phyloP scores from a whole-genome alignment of 257 asterid genomes.

The Penstemon barbatus region DNA sequence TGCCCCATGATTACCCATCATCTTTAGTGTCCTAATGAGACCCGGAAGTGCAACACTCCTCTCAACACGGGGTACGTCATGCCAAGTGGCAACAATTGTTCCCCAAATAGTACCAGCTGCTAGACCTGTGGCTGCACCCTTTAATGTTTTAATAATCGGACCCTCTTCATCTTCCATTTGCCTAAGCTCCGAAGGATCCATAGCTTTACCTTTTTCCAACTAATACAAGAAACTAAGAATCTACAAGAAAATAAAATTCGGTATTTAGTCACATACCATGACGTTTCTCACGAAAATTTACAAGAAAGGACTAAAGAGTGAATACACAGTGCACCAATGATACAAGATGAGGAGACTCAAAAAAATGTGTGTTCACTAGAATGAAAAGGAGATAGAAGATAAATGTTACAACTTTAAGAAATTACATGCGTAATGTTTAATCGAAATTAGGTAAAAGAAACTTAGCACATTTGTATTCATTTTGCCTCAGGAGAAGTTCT shows the following conservation, averaged over 20 bases:
- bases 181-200: conserved; percentile 78
- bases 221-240: conserved; percentile 11
- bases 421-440: no score
- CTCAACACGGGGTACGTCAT: conserved; percentile 97
- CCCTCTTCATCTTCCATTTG: conserved; percentile 76
- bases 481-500: no score
- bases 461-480: no score
- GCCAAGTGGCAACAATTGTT: conserved; percentile 89
- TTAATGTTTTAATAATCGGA: conserved; percentile 59
- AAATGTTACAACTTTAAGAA: not conserved
- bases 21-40: conserved; percentile 77
- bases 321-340: not conserved
- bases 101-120: conserved; percentile 94
- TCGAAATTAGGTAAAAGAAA: no score
- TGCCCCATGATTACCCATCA: conserved; percentile 89
- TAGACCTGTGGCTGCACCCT: conserved; percentile 79
- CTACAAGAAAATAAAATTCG: conserved; percentile 5
- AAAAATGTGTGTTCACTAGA: not conserved
- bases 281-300: not conserved
- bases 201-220: conserved; percentile 34
- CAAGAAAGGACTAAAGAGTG: not conserved
- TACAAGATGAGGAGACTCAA: not conserved
- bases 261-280: not conserved
- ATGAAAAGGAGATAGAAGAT: not conserved
- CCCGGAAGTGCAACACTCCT: conserved; percentile 96